Percentiles rank a stretch among this genome's conserved stretches.
Conservation (phyloP, 257 asterid genomes). For the Anisodus tanguticus region DNA sequence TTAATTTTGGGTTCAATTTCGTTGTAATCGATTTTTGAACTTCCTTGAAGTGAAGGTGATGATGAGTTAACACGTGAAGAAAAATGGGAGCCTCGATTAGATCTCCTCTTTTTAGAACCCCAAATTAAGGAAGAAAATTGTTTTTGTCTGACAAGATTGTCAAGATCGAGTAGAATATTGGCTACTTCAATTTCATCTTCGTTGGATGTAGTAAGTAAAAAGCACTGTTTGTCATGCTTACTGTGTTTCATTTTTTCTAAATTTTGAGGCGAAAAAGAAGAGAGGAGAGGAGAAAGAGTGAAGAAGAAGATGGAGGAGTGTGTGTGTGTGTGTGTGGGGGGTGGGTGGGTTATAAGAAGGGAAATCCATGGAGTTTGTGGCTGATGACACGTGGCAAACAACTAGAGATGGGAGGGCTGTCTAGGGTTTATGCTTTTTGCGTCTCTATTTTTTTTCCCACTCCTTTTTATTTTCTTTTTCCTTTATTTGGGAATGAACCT, state of each 20-base stretch:
- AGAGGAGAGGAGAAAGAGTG: constrained; percentile 20
- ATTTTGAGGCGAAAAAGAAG: constrained; percentile 18
- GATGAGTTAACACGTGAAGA: constrained; percentile 8
- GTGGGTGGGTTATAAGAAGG: constrained; percentile 7
- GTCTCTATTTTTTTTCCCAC: neutral
- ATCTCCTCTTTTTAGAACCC: constrained; percentile 51
- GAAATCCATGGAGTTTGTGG: constrained; percentile 42
- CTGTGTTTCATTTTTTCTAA: constrained; percentile 38
- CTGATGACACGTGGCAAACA: constrained; percentile 59
- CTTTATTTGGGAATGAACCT: neutral
- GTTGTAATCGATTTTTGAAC: constrained; percentile 21
- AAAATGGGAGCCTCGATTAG: constrained; percentile 27
- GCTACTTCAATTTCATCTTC: constrained; percentile 53
- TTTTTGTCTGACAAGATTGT: neutral
- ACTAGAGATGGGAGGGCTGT: constrained; percentile 45
- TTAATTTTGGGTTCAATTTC: constrained; percentile 38
- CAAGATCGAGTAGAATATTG: constrained; percentile 50
- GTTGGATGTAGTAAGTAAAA: constrained; percentile 21
- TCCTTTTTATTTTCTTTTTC: too few relatives aligned
- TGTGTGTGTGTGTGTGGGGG: too few relatives aligned
- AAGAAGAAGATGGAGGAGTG: neutral
- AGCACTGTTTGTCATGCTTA: neutral
- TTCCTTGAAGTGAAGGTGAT: neutral
- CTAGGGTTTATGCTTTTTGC: constrained; percentile 52
- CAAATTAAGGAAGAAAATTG: constrained; percentile 34